Base-by-base conservation (phyloP, 371 early-diverging fungal genomes). In the Mortierella sp. region DNA sequence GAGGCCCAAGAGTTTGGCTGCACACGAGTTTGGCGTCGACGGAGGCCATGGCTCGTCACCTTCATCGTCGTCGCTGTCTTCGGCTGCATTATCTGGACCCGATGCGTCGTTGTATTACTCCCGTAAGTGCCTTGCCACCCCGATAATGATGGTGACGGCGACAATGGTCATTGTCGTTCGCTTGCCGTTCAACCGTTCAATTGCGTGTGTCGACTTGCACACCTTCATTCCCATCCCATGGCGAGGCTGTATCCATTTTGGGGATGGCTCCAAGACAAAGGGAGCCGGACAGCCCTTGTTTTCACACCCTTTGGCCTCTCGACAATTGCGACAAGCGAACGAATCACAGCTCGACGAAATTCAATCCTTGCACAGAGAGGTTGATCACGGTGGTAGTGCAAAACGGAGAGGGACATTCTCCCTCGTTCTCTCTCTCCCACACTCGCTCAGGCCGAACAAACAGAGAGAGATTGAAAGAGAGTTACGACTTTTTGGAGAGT, bases 1-100 rank as follows among this genome's bases (percentile, higher is more conserved):
- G 55, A 76, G 83, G 55, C 83, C 83, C 54, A 83, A 83, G 72
- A 83, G 83, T 46, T 48, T 83, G 71, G 83, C 83, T 28, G 76
- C 79, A 13, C 79, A 83, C 34, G 80, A 83, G 71, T 71, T 78
- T 74, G 70, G 69, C 44, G 78, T 40, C 28, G 82, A 82, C 9
- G 61, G 71, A 43, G 53, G 50, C 21, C 74, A 79, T 44, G 80
- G 80, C 70, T 74, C 74, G 10, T 40, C 67, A 43, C 40, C 69
- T n/a, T 57, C 75, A 13, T 40, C 67, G n/a, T 34, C 71, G 34
- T 37, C n/a, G n/a, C n/a, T 61, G 46, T 55, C 74, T 34, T 48
- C 70, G 37, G 26, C 76, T 9, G n/a, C 54, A 24, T n/a, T 69
- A 31, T 43, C 69, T 54, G 80, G 81, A 59, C 21, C 48, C 13